These are phyloP conservation scores for Plenodomus lindquistii DNA, from an alignment of 2,329 filamentous ascomycete genomes.

Conservation along the genomic window DNA sequence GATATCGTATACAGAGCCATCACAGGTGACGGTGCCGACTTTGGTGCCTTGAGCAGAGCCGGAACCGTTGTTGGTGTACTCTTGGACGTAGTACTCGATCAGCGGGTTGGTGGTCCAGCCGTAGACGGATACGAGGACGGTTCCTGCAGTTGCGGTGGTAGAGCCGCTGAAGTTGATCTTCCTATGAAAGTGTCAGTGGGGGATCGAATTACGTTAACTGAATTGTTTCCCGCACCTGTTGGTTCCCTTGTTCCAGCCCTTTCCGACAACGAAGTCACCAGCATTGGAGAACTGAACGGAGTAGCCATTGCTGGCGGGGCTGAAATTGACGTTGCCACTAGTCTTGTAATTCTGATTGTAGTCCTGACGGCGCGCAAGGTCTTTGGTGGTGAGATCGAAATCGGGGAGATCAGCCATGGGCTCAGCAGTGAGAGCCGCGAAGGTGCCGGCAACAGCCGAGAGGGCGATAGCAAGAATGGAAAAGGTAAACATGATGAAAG, in stretches of 20 bases:
- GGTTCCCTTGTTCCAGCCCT: conserved; percentile 38
- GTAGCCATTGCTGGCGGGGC: conserved; percentile 32
- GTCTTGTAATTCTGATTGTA: conserved; percentile 43
- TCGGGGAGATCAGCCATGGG: conserved; percentile 27
- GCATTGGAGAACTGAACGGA: conserved; percentile 32
- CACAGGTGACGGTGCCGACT: conserved; percentile 32
- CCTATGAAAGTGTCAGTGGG: too few relatives aligned
- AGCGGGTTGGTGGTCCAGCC: conserved; percentile 58
- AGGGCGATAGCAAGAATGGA: conserved; percentile 25
- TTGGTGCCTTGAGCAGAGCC: conserved; percentile 34
- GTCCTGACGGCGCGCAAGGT: conserved; percentile 33
- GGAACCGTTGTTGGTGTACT: conserved; percentile 51
- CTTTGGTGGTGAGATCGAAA: conserved; percentile 26
- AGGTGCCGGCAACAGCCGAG: conserved; percentile 20
- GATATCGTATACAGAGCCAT: conserved; percentile 37
- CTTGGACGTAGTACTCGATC: conserved; percentile 57
- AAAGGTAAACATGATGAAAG: conserved; percentile 31
- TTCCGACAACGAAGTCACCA: conserved; percentile 38
- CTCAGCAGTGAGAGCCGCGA: conserved; percentile 28
- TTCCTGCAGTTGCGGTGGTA: conserved; percentile 25
- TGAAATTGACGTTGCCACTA: conserved; percentile 33
- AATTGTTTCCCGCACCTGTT: too few relatives aligned
- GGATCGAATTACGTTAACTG: too few relatives aligned
- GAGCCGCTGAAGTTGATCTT: conserved; percentile 36
- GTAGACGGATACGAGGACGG: conserved; percentile 50